Evolutionary conservation across 1,139 yeast genomes (phyloP), one percentile per base, ranked within the genome.

Genomic region (Hyphopichia burtonii): DNA sequence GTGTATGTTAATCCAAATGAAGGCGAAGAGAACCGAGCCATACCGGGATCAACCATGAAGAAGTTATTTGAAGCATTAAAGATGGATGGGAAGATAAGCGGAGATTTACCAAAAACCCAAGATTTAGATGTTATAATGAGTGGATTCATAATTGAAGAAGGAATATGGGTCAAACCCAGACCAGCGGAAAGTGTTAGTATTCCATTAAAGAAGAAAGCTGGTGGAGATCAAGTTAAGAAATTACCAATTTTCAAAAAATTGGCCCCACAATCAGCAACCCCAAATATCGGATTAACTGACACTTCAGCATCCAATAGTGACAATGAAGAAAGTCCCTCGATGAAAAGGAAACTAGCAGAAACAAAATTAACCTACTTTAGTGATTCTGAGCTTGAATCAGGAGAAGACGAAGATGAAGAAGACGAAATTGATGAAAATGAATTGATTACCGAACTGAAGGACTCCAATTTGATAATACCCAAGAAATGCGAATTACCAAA

Each of bases 1-100:
- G 60, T 71, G 42, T 82, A 82, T 50, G 59, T 83, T 40, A 78
- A 90, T 36, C 91, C 90, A 5, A 75, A 73, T 51, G 67, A 64
- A 47, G 66, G 68, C 31, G 63, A 59, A 9, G 61, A 61, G 39
- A 68, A 71, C 40, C 65, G 62, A 39, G 54, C 57, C 25, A 57
- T 84, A 15, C 81, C 82, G 7, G 57, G 62, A 2, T 56, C 59
- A 37, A 69, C 79, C 34, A 68, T 81, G 41, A 61, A 62, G 34
- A 59, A 64, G 36, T 51, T 84, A 5, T 70, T 58, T 53, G 61
- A 59, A 2, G 54, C 78, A 2, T 60, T 82, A 49, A 60, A 59
- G 22, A 61, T 65, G 17, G 74, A 71, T 14, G 91, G 89, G 15
- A 58, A 48, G 31, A 60, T 84, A 22, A 53, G 58, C 14, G 93